Conservation (phyloP, 2,329 filamentous ascomycete species). For the Penicillium sclerotiorum region DNA sequence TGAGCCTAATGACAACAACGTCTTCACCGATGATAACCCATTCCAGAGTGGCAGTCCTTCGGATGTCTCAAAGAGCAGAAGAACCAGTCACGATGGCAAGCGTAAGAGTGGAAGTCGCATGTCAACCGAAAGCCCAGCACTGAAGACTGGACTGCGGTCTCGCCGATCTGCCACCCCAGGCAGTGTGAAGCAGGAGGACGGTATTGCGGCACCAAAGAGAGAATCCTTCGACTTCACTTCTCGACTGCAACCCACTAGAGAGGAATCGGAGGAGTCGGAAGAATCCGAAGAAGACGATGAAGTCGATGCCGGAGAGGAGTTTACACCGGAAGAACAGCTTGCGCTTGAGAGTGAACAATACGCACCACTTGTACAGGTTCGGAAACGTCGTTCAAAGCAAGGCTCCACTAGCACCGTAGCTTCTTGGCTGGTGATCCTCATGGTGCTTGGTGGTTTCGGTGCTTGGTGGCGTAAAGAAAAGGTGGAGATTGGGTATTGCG, state of each 20-base stretch:
- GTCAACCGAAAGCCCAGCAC: slow-evolving; percentile 33
- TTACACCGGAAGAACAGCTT: slow-evolving; percentile 86
- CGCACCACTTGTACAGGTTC: slow-evolving; percentile 20
- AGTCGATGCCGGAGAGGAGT: slow-evolving; percentile 73
- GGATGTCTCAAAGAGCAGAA: slow-evolving; percentile 48
- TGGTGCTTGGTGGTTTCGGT: slow-evolving; percentile 71
- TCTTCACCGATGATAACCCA: slow-evolving; percentile 87
- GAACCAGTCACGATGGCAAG: slow-evolving; percentile 43
- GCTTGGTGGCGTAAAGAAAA: slow-evolving; percentile 94
- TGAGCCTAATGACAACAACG: slow-evolving; percentile 57
- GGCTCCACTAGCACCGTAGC: slow-evolving; percentile 61
- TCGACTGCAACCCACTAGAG: slow-evolving; percentile 35
- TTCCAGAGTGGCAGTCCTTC: slow-evolving; percentile 79
- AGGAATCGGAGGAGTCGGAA: slow-evolving; percentile 43
- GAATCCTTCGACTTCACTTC: slow-evolving; percentile 62
- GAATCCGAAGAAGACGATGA: slow-evolving; percentile 54
- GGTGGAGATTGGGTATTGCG: slow-evolving; percentile 93
- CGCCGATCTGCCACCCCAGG: slow-evolving; percentile 36
- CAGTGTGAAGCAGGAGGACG: slow-evolving; percentile 54
- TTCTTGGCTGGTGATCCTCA: slow-evolving; percentile 70
- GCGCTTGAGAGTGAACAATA: slow-evolving; percentile 72
- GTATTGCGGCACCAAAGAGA: slow-evolving; percentile 57
- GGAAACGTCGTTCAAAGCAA: slow-evolving; percentile 36
- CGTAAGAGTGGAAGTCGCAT: slow-evolving; percentile 55
- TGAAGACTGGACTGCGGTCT: slow-evolving; percentile 30